Evolutionary conservation across 2,329 filamentous ascomycete species (phyloP).

Genomic region (Neofusicoccum ribis): DNA sequence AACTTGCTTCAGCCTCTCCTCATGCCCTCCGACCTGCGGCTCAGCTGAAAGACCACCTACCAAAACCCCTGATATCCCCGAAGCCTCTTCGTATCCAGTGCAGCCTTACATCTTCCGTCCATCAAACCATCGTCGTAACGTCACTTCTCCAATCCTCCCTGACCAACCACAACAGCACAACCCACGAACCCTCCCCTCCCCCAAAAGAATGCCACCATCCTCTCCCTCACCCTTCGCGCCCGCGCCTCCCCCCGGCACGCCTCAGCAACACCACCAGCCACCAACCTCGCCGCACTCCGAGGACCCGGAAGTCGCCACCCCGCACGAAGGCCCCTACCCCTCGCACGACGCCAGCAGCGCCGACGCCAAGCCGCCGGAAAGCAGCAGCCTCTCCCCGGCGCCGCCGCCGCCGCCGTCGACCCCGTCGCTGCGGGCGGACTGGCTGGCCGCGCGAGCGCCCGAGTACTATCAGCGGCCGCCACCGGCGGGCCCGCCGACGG

Average conservation of each 20-base stretch:
- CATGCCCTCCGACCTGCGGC: not conserved
- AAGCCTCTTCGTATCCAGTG: no score
- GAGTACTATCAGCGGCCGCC: not conserved
- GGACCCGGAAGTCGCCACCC: not conserved
- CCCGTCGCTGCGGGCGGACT: not conserved
- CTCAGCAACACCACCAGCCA: not conserved
- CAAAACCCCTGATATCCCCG: no score
- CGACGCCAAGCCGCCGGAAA: not conserved
- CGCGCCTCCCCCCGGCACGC: not conserved
- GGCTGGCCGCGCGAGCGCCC: slow-evolving; percentile 2
- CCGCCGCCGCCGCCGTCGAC: not conserved
- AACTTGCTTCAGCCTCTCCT: not conserved
- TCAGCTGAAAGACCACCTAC: not conserved
- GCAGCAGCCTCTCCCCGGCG: not conserved
- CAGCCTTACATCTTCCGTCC: no score
- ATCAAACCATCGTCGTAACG: no score
- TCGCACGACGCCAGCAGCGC: not conserved
- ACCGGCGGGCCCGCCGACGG: no score
- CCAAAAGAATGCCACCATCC: not conserved
- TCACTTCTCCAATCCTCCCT: no score
- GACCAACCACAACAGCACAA: not conserved
- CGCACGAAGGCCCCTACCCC: slow-evolving; percentile 2
- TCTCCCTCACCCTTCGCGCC: not conserved
- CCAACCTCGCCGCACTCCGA: not conserved
- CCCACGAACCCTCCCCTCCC: not conserved